Conservation (phyloP, 331 rosid genomes). For the Quercus tomentella region DNA sequence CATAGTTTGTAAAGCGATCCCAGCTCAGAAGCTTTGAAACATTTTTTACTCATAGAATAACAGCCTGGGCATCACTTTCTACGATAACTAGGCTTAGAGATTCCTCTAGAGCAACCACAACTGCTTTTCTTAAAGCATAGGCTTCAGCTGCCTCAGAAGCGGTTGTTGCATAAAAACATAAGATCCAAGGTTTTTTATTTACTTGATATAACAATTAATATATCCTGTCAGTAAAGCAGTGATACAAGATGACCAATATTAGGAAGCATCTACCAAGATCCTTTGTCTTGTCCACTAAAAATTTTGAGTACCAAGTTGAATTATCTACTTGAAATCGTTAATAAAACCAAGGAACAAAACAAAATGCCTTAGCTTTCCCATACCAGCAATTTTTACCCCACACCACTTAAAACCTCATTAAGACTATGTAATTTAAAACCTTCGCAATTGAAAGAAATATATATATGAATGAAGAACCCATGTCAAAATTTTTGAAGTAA, state of each 20-base stretch:
- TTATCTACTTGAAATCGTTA: not conserved
- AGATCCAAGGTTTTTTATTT: too few relatives aligned
- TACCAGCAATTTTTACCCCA: not conserved
- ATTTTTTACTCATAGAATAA: too few relatives aligned
- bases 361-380: not conserved
- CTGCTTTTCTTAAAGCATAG: too few relatives aligned
- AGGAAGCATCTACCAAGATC: not conserved
- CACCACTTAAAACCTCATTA: not conserved
- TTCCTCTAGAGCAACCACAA: too few relatives aligned
- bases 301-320: not conserved
- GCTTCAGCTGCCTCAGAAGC: too few relatives aligned
- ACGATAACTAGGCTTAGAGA: too few relatives aligned
- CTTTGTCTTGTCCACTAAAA: not conserved
- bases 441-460: not conserved
- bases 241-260: not conserved
- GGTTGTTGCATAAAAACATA: too few relatives aligned
- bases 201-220: too few relatives aligned
- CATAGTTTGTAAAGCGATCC: too few relatives aligned
- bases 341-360: not conserved
- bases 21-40: too few relatives aligned
- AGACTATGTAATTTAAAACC: too few relatives aligned
- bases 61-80: too few relatives aligned
- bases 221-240: not conserved
- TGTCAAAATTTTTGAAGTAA: not conserved
- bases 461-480: not conserved